These are phyloP conservation scores for Lotmaria passim DNA, from an alignment of 208 protist species.

Conservation along the genomic window DNA sequence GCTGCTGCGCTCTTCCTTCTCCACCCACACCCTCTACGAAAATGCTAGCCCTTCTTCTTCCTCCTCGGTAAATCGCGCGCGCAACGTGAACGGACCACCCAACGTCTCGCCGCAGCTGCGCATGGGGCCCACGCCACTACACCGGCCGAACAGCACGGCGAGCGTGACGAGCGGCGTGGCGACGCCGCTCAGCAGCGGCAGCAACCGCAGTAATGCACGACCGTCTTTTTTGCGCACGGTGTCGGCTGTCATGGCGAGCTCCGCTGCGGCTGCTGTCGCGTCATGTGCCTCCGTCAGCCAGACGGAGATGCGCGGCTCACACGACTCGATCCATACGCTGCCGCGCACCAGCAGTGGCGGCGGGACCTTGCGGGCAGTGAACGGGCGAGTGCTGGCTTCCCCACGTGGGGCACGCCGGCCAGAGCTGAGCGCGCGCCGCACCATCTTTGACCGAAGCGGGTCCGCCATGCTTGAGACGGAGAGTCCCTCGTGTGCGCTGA, in stretches of 20 bases:
- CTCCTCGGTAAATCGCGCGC: constrained; percentile 1
- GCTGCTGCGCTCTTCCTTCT: constrained; percentile 22
- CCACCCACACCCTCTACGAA: constrained; percentile 3
- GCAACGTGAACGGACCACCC: background rate
- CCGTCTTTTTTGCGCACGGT: constrained; percentile 29
- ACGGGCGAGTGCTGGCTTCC: constrained; percentile 19
- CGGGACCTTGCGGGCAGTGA: constrained; percentile 1
- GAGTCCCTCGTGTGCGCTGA: background rate
- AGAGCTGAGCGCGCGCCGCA: constrained; percentile 19
- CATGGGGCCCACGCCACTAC: constrained; percentile 6
- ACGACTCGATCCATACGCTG: background rate
- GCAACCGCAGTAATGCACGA: constrained; percentile 25
- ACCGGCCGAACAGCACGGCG: constrained; percentile 20
- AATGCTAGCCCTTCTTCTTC: constrained; percentile 6
- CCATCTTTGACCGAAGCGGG: constrained; percentile 18
- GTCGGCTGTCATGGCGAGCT: no score
- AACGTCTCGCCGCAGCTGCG: constrained; percentile 1
- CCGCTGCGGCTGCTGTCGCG: no score
- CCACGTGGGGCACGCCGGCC: constrained; percentile 18
- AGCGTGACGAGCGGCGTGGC: constrained; percentile 18
- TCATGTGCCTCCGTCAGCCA: no score
- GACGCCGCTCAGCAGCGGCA: constrained; percentile 29
- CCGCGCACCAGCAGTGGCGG: background rate
- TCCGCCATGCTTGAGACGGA: background rate
- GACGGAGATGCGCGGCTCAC: background rate